Conservation (phyloP, 1,284 basidiomycete species). For the Ustilago hordei region DNA sequence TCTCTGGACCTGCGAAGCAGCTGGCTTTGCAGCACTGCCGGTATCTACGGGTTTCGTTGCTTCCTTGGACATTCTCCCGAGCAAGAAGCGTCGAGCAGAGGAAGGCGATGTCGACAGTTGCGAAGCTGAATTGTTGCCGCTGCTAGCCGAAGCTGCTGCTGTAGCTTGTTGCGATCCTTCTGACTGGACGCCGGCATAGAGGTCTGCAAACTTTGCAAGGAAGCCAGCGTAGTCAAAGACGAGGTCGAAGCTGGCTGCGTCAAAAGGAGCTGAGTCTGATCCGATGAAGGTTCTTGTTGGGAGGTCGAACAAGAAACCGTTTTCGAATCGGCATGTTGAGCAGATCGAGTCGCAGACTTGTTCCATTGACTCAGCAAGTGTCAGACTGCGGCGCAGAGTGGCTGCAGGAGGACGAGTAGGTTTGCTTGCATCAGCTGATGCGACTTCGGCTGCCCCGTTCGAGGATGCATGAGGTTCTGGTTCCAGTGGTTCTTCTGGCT, state of each 20-base stretch:
- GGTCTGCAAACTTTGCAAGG: constrained; percentile 83
- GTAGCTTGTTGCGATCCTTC: constrained; percentile 8
- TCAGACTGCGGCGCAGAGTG: constrained; percentile 25
- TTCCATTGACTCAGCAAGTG: constrained; percentile 55
- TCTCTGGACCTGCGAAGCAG: constrained; percentile 9
- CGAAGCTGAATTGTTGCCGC: constrained; percentile 2
- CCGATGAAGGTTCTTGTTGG: constrained; percentile 88
- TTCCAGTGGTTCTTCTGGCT: constrained; percentile 83
- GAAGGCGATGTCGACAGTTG: constrained; percentile 41
- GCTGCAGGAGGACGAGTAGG: constrained; percentile 29
- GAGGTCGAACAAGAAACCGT: constrained; percentile 92
- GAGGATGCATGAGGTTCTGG: constrained; percentile 1
- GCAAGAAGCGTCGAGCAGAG: constrained; percentile 35
- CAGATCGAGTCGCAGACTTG: constrained; percentile 55
- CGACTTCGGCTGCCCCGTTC: constrained; percentile 9
- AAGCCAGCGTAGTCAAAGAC: constrained; percentile 92
- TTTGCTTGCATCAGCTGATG: constrained; percentile 12
- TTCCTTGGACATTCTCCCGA: constrained; percentile 33
- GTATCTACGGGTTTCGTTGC: constrained; percentile 2
- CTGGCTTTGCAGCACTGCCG: neutral
- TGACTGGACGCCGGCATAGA: constrained; percentile 75
- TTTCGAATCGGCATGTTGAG: constrained; percentile 85
- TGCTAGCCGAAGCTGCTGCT: constrained; percentile 3
- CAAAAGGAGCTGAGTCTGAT: constrained; percentile 91
- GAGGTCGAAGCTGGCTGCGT: constrained; percentile 85